Evolutionary conservation across 139 green algal genomes (phyloP), one percentile per base, ranked within the genome.

Genomic region (Coelastrella sp.): DNA sequence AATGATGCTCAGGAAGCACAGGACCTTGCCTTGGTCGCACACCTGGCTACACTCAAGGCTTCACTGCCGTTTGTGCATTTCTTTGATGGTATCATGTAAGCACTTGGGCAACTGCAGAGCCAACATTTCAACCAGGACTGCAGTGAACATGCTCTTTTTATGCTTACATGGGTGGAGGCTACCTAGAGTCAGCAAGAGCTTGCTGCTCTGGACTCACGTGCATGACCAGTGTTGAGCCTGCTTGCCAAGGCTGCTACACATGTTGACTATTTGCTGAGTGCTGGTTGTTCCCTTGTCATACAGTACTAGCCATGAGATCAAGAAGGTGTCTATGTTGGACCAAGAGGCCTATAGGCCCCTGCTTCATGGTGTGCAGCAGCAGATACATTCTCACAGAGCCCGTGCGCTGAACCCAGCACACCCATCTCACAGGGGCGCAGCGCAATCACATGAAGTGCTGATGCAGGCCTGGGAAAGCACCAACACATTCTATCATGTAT

Each of bases 1-100:
- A 73, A 86, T 86, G 90, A 87, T 79, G 90, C 91, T 45, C 90
- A 93, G 87, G 90, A 93, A 85, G 88, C 88, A 13, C 82, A 90
- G 23, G 90, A 93, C 84, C 23, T 91, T 73, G 90, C 90, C 13
- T 83, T 93, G 35, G 86, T 89, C 62, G 37, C 86, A 15, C 90
- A 91, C 86, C 83, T 93, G 48, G 88, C 90, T 62, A 91, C 83
- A 3, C 88, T 93, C 45, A 85, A 59, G 35, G 76, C 76, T 17
- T 43, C 50, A 38, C 45, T 83, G 50, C 64, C 53, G 21, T 76
- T 85, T 57, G n/a, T 84, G 75, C 38, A 83, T 48, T 67, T 64
- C 34, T 71, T 78, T 73, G 64, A 78, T 45, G 48, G 48, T 30
- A 64, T 84, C 48, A 79, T 62, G 72, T 80, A 21, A 62, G 72